Evolutionary conservation across 805 yeast genomes (phyloP).

Genomic region (Blastobotrys terrestris): DNA sequence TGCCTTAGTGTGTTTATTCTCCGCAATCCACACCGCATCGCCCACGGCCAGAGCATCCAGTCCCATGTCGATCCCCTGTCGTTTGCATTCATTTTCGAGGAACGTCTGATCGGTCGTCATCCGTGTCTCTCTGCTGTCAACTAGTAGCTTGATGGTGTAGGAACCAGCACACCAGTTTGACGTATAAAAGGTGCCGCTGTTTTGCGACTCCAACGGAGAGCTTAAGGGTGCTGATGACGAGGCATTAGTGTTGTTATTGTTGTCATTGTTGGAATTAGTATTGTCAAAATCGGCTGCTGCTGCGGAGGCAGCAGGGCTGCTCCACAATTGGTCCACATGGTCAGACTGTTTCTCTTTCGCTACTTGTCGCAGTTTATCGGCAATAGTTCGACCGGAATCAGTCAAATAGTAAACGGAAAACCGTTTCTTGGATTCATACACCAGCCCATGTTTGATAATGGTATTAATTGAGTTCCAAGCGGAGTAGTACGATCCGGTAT

Average conservation of each 20-base stretch:
- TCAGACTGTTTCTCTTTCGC: conserved; percentile 46
- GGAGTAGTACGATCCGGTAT: conserved; percentile 15
- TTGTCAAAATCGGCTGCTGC: no score
- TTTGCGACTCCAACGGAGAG: background rate
- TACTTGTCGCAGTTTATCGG: conserved; percentile 46
- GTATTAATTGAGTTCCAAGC: conserved; percentile 43
- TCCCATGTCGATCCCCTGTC: conserved; percentile 45
- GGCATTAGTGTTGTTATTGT: background rate
- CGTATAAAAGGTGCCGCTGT: background rate
- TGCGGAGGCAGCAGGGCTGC: conserved; percentile 3
- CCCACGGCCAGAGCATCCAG: conserved; percentile 67
- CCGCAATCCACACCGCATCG: conserved; percentile 86
- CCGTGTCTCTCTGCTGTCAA: conserved; percentile 77
- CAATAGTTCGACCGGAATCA: conserved; percentile 60
- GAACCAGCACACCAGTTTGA: conserved; percentile 53
- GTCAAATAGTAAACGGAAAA: conserved; percentile 49
- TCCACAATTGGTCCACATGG: background rate
- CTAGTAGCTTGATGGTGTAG: conserved; percentile 52
- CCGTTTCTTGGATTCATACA: conserved; percentile 40
- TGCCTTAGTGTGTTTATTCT: conserved; percentile 47
- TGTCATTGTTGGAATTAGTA: background rate
- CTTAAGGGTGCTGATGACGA: background rate
- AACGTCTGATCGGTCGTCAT: conserved; percentile 52
- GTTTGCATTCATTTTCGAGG: conserved; percentile 50
- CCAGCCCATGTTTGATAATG: conserved; percentile 53